phyloP scores from a whole-genome alignment of 202 grass and related monocot species.

The Schoenoplectus tabernaemontani region DNA sequence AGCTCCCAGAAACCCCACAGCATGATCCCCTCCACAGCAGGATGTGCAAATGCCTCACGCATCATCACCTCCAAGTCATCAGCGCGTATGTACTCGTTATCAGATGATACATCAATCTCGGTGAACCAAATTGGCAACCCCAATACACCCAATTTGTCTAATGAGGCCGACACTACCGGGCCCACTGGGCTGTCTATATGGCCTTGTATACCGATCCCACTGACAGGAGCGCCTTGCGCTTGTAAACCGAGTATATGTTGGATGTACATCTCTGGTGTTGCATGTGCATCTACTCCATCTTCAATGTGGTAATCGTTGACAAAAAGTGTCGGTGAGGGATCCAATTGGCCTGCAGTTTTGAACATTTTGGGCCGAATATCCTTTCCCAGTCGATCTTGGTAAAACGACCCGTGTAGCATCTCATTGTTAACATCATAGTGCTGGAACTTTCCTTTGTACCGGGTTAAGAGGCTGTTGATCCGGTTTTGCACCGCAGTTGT shows the following conservation, averaged over 20 bases:
- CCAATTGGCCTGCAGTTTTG: constrained; percentile 43
- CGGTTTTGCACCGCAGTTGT: constrained; percentile 42
- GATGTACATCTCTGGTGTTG: constrained; percentile 57
- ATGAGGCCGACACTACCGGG: constrained; percentile 24
- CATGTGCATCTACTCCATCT: constrained; percentile 37
- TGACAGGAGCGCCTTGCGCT: constrained; percentile 58
- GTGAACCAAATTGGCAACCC: constrained; percentile 88
- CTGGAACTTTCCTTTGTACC: constrained; percentile 72
- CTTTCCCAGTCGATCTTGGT: constrained; percentile 67
- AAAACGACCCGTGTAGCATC: constrained; percentile 94
- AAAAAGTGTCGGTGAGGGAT: constrained; percentile 66
- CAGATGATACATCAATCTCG: constrained; percentile 68
- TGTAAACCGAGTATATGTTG: constrained; percentile 66
- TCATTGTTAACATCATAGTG: constrained; percentile 95
- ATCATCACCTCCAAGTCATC: constrained; percentile 84
- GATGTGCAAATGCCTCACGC: constrained; percentile 72
- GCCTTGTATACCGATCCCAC: constrained; percentile 58
- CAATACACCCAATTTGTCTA: constrained; percentile 51
- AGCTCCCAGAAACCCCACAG: constrained; percentile 96
- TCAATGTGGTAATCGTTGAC: constrained; percentile 96
- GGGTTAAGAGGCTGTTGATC: constrained; percentile 43
- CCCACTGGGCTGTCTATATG: constrained; percentile 62
- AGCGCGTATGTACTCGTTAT: constrained; percentile 63
- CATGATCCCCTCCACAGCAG: constrained; percentile 69
- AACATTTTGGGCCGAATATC: constrained; percentile 61